Base-by-base conservation (phyloP, 2,329 filamentous ascomycete species). In the Zopfia rhizophila region DNA sequence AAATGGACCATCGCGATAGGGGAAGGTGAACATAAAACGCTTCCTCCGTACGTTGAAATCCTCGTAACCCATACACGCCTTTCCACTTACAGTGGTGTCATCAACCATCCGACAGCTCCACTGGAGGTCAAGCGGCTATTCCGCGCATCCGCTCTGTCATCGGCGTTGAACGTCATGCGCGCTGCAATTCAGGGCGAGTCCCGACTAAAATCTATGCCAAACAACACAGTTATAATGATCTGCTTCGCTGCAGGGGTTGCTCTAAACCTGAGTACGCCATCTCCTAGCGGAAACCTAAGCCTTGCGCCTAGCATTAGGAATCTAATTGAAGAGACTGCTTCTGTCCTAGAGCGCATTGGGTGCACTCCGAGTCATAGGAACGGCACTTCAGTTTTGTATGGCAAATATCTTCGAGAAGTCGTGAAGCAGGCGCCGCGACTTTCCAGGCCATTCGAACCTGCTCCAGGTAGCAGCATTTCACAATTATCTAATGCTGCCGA, bases 211-310 rank as follows among this genome's bases (percentile, higher is more conserved):
- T 89, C 87, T 0, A 90, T 90, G 87, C 87, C 87, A 0, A 90
- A 90, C 68, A 90, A 90, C 56, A 89, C 87, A 0, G 82, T 87
- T 43, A 88, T 90, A 53, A 90, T 90, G 88, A 88, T 90, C 10
- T 88, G 86, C 1, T 90, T 89, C 53, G 87, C 87, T 0, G 69
- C 63, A 12, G 68, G 58, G 24, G 57, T 68, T 73, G 84, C 32
- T 79, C 81, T 38, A 70, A 89, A 44, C 84, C 48, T 69, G 14
- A 66, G 66, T 44, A 58, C 63, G 12, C 60, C 65, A 10, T 44
- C 60, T 2, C 52, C 63, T 4, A 48, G 55, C 6, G 61, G 53
- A 17, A 54, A 54, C 4, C 60, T 61, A 21, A 68, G 62, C 23
- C 61, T 70, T 19, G 65, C 65, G 22, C 67, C 67, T 6, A 69